Conservation (phyloP, 768 basidiomycete genomes). For the Kwoniella europaea region DNA sequence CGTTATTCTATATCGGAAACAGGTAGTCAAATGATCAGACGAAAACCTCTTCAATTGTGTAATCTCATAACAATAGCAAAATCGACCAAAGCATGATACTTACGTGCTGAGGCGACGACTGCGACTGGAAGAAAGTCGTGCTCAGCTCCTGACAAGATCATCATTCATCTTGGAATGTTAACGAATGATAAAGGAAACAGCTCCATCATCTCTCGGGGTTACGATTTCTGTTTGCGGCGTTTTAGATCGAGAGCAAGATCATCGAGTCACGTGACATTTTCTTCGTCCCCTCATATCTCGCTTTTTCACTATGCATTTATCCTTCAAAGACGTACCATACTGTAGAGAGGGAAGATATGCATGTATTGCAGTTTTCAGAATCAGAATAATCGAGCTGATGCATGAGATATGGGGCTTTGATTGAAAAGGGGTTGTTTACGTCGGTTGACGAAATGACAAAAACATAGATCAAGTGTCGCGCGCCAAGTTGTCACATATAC, state of each 20-base stretch:
- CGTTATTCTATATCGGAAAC: background rate
- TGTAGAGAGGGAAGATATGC: constrained; percentile 11
- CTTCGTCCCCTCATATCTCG: constrained; percentile 6
- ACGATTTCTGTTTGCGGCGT: constrained; percentile 24
- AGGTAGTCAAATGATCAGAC: constrained; percentile 3
- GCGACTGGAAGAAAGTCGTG: background rate
- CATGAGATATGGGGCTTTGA: constrained; percentile 12
- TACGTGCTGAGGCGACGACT: background rate
- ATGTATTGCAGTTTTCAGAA: constrained; percentile 10
- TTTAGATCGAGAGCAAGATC: constrained; percentile 21
- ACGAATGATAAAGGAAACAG: constrained; percentile 1
- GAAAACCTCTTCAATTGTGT: background rate
- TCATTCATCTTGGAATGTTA: background rate
- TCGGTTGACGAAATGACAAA: constrained; percentile 20
- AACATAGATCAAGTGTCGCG: constrained; percentile 5
- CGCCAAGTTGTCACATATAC: constrained; percentile 25
- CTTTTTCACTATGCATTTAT: constrained; percentile 25
- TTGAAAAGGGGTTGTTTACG: constrained; percentile 28
- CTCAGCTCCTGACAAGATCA: background rate
- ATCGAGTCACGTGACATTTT: constrained; percentile 33
- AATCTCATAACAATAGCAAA: background rate
- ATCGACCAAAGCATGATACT: background rate
- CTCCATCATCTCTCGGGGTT: constrained; percentile 30
- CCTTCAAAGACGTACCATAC: background rate
- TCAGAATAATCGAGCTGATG: background rate